phyloP scores from a whole-genome alignment of 495 filamentous ascomycete species.

The Penicillium atrosanguineum region DNA sequence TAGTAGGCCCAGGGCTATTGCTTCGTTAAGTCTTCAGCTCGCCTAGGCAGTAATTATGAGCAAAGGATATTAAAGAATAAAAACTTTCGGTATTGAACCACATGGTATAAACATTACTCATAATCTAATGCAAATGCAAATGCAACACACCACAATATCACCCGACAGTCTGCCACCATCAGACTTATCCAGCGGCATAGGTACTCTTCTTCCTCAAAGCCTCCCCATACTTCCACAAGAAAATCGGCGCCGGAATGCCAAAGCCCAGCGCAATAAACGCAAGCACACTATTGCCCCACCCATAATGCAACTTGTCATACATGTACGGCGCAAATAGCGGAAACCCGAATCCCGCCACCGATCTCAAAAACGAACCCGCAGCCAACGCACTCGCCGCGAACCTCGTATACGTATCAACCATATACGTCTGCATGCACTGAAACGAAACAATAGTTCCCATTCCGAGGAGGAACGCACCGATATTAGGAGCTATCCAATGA shows the following conservation, averaged over 20 bases:
- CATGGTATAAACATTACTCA: no score
- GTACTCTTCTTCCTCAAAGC: conserved; percentile 58
- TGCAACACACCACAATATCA: not conserved
- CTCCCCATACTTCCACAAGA: conserved; percentile 61
- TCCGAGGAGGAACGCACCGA: conserved; percentile 60
- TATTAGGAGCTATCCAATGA: conserved; percentile 73
- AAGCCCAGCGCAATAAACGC: conserved; percentile 54
- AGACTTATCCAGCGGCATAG: conserved; percentile 58
- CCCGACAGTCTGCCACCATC: not conserved
- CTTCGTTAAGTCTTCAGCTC: no score
- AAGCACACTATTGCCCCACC: conserved; percentile 64
- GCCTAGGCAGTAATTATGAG: no score
- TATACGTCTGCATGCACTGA: conserved; percentile 70
- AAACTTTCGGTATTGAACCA: no score
- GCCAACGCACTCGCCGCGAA: conserved; percentile 73
- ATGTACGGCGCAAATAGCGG: conserved; percentile 71
- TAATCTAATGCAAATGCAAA: no score
- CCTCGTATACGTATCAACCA: conserved; percentile 73
- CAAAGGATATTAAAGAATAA: no score
- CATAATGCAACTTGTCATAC: conserved; percentile 56
- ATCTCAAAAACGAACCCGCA: conserved; percentile 64
- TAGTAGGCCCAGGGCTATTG: no score
- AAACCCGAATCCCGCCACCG: conserved; percentile 69
- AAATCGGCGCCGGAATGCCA: conserved; percentile 57
- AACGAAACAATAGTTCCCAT: conserved; percentile 61